Percentiles rank a stretch among this genome's conserved stretches.
These are phyloP conservation scores for Metarhizium album DNA, from an alignment of 2,329 filamentous ascomycete species.

Conservation along the genomic window DNA sequence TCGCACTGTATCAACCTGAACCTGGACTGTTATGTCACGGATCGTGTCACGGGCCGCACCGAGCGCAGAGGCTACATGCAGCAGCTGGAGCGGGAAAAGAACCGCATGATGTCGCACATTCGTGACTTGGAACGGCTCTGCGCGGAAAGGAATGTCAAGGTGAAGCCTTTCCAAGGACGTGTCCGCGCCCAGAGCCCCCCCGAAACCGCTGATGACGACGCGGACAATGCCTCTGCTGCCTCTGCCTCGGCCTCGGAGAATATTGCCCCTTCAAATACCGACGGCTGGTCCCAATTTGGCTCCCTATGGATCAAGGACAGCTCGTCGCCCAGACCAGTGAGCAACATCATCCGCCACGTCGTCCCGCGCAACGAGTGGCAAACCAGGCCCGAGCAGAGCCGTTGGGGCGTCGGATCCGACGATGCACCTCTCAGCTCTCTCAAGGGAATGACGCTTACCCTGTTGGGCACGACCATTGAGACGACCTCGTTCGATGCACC, in stretches of 20 bases:
- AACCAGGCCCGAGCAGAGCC: slow-evolving; percentile 45
- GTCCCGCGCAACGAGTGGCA: slow-evolving; percentile 25
- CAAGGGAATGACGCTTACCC: slow-evolving; percentile 63
- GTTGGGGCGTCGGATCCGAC: slow-evolving; percentile 54
- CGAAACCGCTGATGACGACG: slow-evolving; percentile 16
- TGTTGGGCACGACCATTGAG: slow-evolving; percentile 72
- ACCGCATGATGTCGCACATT: slow-evolving; percentile 55
- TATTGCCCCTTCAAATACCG: too few species aligned
- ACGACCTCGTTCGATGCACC: slow-evolving; percentile 59
- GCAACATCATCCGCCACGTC: slow-evolving; percentile 13
- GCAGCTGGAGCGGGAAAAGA: slow-evolving; percentile 62
- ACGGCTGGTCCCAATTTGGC: slow-evolving; percentile 22
- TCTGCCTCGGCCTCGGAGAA: slow-evolving; percentile 9
- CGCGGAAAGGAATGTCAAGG: slow-evolving; percentile 47
- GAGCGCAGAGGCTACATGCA: slow-evolving; percentile 70
- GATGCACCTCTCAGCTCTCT: slow-evolving; percentile 60
- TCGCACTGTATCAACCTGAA: slow-evolving; percentile 69
- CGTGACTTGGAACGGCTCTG: slow-evolving; percentile 58
- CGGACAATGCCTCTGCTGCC: slow-evolving; percentile 12
- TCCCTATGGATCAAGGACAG: slow-evolving; percentile 25
- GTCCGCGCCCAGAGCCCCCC: slow-evolving; percentile 19
- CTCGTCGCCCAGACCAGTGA: slow-evolving; percentile 4
- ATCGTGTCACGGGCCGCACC: slow-evolving; percentile 74
- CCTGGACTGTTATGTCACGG: slow-evolving; percentile 73
- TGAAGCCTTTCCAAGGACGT: slow-evolving; percentile 36